These are phyloP conservation scores for Russula abietina DNA, from an alignment of 768 basidiomycete genomes.

Conservation along the genomic window DNA sequence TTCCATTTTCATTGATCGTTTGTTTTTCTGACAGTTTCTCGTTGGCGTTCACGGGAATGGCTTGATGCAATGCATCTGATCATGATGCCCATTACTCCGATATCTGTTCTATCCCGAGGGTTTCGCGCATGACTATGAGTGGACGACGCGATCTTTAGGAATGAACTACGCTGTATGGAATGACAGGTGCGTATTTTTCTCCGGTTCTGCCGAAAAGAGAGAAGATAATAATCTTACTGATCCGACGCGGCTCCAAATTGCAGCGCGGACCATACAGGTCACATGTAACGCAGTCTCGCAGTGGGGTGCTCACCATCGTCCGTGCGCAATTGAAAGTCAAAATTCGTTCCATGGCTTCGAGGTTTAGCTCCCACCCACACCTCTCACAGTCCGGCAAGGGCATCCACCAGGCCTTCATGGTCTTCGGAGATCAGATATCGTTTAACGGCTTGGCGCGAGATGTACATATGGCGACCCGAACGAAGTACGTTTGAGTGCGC, in stretches of 20 bases:
- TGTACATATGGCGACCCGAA: conserved; percentile 43
- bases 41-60: conserved; percentile 52
- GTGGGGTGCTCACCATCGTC: conserved; percentile 61
- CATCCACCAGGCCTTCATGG: conserved; percentile 48
- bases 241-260: not conserved
- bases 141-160: conserved; percentile 69
- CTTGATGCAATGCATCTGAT: conserved; percentile 82
- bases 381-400: conserved; percentile 44
- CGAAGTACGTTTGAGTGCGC: conserved; percentile 20
- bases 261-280: too few species aligned
- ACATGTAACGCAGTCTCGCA: too few species aligned
- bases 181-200: conserved; percentile 50
- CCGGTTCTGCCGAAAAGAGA: not conserved
- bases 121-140: conserved; percentile 84
- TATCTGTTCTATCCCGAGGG: conserved; percentile 77
- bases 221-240: not conserved
- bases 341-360: conserved; percentile 58
- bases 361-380: conserved; percentile 52
- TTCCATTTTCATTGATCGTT: conserved; percentile 1
- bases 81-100: conserved; percentile 69
- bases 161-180: conserved; percentile 78
- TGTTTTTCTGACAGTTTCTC: conserved; percentile 13
- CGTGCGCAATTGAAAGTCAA: conserved; percentile 50
- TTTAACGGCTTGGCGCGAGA: conserved; percentile 57
- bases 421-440: conserved; percentile 50